Conservation (phyloP, 1,284 basidiomycete genomes). For the Abortiporus biennis region DNA sequence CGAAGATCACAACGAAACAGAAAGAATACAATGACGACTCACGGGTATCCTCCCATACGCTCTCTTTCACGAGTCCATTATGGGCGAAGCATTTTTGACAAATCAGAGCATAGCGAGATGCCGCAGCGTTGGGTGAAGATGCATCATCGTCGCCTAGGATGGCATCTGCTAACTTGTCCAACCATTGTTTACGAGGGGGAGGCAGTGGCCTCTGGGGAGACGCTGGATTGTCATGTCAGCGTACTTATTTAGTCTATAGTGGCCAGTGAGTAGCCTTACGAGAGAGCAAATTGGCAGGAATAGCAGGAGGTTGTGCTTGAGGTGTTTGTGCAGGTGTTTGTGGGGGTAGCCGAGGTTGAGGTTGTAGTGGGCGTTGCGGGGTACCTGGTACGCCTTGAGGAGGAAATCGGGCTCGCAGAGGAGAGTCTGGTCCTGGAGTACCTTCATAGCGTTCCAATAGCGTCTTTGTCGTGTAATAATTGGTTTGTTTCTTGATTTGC, state of each 20-base stretch:
- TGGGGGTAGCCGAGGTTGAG: conserved; percentile 11
- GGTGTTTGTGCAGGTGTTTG: conserved; percentile 20
- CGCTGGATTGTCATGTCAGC: conserved; percentile 15
- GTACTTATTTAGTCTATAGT: no score
- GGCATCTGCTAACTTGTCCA: conserved; percentile 83
- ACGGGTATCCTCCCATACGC: conserved; percentile 89
- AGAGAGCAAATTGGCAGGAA: conserved; percentile 1
- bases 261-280: neutral
- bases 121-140: conserved; percentile 36
- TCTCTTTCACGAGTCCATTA: conserved; percentile 90
- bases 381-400: conserved; percentile 10
- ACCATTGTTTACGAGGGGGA: conserved; percentile 77
- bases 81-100: conserved; percentile 91
- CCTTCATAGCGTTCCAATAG: conserved; percentile 92
- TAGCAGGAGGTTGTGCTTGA: conserved; percentile 30
- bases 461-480: conserved; percentile 88
- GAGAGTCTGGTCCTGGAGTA: conserved; percentile 28
- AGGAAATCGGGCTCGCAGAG: conserved; percentile 20
- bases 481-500: conserved; percentile 96
- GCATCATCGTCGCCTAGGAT: conserved; percentile 79
- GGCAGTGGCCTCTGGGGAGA: conserved; percentile 38
- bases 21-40: conserved; percentile 26
- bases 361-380: conserved; percentile 17
- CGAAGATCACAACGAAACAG: neutral
- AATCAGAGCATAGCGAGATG: conserved; percentile 86